Evolutionary conservation across 352 stramenopile genomes (phyloP).

Genomic region (Aphanomyces invadans): DNA sequence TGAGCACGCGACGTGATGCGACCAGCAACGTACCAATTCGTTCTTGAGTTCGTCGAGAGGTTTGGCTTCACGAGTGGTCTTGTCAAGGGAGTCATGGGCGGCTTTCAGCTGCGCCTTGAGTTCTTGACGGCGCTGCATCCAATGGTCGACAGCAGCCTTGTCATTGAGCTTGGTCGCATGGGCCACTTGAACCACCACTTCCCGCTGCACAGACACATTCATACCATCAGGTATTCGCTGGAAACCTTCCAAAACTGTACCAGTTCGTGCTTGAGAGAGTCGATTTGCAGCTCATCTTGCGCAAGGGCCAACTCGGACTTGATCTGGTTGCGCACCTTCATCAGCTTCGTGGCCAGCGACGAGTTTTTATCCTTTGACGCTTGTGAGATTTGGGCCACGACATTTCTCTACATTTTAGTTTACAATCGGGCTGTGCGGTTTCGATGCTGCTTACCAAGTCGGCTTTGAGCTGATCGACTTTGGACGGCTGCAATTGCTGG

Average conservation of each 20-base stretch:
- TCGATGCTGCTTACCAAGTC: neutral
- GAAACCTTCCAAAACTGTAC: neutral
- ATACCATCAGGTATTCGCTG: neutral
- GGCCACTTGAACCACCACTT: neutral
- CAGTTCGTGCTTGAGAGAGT: conserved; percentile 19
- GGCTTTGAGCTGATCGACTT: conserved; percentile 14
- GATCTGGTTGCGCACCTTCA: conserved; percentile 6
- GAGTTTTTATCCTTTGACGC: neutral
- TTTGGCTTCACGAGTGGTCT: neutral
- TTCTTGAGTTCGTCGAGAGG: conserved; percentile 24
- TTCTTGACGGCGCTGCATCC: neutral
- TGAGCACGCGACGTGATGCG: neutral
- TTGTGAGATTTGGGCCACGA: neutral
- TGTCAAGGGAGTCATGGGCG: neutral
- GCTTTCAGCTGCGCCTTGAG: neutral
- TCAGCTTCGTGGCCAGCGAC: neutral
- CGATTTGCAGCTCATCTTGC: conserved; percentile 7
- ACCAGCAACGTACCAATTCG: conserved; percentile 3
- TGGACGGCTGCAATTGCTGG: neutral
- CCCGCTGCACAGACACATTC: neutral
- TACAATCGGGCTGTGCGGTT: no score
- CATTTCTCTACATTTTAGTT: neutral
- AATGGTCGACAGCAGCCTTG: neutral
- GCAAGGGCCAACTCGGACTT: conserved; percentile 3
- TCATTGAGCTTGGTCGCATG: conserved; percentile 5